phyloP scores from a whole-genome alignment of 176 grass and related monocot species.

The Ensete ventricosum region DNA sequence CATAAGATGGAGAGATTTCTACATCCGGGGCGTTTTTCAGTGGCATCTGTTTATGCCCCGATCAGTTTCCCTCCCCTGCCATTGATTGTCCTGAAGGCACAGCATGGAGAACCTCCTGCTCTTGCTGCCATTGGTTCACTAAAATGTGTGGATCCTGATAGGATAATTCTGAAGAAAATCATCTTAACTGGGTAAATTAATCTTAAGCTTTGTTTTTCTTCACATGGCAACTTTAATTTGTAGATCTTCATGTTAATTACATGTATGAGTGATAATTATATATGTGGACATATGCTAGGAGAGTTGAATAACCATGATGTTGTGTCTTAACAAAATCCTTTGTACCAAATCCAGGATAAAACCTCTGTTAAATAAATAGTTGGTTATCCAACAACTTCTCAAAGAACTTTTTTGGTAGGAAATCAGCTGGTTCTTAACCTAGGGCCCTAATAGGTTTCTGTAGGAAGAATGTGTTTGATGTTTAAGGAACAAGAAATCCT shows the following conservation, averaged over 20 bases:
- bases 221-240: neutral
- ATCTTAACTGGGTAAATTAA: slow-evolving; percentile 81
- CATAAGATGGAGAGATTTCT: slow-evolving; percentile 98
- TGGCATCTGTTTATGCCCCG: slow-evolving; percentile 83
- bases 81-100: slow-evolving; percentile 66
- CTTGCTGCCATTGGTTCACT: slow-evolving; percentile 71
- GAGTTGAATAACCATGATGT: neutral
- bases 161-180: slow-evolving; percentile 88
- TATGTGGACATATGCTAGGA: too few species aligned
- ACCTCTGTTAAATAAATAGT: neutral
- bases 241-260: neutral
- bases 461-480: too few species aligned
- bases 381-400: neutral
- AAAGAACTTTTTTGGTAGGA: neutral
- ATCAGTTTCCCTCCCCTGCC: slow-evolving; percentile 66
- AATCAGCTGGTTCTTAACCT: neutral
- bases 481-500: too few species aligned
- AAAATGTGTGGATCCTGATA: slow-evolving; percentile 72
- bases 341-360: neutral
- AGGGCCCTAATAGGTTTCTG: too few species aligned
- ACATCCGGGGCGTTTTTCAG: slow-evolving; percentile 76
- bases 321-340: neutral
- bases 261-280: neutral
- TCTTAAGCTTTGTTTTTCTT: neutral
- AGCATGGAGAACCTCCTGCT: slow-evolving; percentile 48